Base-by-base conservation (phyloP, 2,329 filamentous ascomycete species). In the Pestalotiopsis sp. region DNA sequence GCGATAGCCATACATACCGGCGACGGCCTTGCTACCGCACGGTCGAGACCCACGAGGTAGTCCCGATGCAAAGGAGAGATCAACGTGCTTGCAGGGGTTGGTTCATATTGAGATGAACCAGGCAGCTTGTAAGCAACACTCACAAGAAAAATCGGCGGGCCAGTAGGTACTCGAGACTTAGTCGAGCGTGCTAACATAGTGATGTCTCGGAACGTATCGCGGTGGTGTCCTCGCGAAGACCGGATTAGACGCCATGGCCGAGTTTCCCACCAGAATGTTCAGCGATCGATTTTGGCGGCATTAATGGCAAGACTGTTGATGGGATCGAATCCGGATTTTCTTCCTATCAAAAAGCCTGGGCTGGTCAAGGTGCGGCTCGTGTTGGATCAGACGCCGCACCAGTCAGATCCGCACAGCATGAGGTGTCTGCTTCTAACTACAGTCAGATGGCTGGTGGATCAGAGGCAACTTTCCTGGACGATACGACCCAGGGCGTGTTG, bases 11-110 rank as follows among this genome's bases (percentile, higher is more conserved):
- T 59, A 13, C 45, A n/a, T n/a, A 17, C 23, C 57, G 57, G 57
- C 14, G 27, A 62, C 25, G 31, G 59, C 25, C 27, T 23, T 39
- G 36, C 14, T 20, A 39, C 59, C 31, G 36, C 31, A 62, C 27
- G 57, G 38, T 36, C 59, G 25, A 62, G 59, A 62, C 59, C 23
- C 59, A 39, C 59, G 5, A 41, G 59, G 17, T 36, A 36, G 45
- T 62, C 31, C 59, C 59, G 20, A 31, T 36, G 20, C n/a, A 7
- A 39, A 36, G 59, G 59, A 62, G 17, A 62, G 59, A 17, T 62
- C 27, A 62, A 36, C 31, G 59, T 39, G 59, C 59, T 62, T 62
- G 31, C 59, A 62, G 59, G 59, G 59, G 7, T 60, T 58, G n/a
- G 20, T 23, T 27, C 23, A 4, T 4, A 39, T 62, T 27, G 20